Evolutionary conservation across 768 basidiomycete species (phyloP).

Genomic region (Tremella fuciformis): DNA sequence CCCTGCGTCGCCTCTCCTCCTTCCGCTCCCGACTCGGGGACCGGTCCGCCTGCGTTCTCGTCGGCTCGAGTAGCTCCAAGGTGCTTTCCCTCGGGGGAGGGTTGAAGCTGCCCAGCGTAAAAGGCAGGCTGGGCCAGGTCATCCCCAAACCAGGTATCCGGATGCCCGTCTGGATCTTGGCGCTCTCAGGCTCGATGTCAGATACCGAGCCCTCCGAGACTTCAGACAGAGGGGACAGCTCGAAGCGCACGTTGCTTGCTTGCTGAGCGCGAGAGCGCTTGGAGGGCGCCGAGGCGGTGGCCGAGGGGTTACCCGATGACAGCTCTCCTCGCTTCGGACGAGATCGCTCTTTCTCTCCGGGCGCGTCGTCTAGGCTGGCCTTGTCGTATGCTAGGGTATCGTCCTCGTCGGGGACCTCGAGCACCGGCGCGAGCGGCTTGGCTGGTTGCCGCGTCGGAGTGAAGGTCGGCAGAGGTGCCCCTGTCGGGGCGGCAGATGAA

Average conservation of each 20-base stretch:
- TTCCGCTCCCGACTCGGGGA: neutral
- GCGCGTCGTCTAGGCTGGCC: too few species aligned
- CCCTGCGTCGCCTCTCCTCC: slow-evolving; percentile 1
- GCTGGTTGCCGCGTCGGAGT: too few species aligned
- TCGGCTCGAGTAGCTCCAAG: neutral
- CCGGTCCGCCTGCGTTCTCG: neutral
- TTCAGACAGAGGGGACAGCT: neutral
- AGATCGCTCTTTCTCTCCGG: neutral
- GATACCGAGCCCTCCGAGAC: neutral
- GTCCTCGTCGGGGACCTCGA: too few species aligned
- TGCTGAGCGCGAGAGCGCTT: neutral
- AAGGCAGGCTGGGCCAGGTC: neutral
- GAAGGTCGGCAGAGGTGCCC: too few species aligned
- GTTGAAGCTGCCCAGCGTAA: neutral
- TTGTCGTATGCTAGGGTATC: too few species aligned
- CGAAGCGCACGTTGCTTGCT: neutral
- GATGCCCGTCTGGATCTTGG: slow-evolving; percentile 1
- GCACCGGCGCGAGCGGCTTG: too few species aligned
- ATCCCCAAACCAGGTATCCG: neutral
- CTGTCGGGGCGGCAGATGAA: too few species aligned
- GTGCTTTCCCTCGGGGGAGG: neutral
- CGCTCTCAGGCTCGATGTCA: neutral
- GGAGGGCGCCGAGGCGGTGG: slow-evolving; percentile 2
- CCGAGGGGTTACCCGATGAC: neutral
- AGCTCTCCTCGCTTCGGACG: neutral